phyloP scores from a whole-genome alignment of 495 filamentous ascomycete genomes.

The Penicillium odoratum region DNA sequence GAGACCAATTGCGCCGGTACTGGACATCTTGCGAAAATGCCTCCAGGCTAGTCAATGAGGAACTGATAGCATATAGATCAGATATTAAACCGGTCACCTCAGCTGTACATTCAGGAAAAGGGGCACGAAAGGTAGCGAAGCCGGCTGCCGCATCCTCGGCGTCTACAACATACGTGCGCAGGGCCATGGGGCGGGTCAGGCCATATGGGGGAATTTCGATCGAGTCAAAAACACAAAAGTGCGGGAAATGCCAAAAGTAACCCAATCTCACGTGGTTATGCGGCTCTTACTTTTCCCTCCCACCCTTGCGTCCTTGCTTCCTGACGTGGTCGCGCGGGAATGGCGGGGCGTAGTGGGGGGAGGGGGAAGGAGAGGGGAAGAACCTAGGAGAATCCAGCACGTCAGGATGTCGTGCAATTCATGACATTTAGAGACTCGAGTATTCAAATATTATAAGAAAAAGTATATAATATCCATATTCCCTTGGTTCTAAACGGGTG shows the following conservation, averaged over 20 bases:
- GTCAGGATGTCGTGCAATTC: background rate
- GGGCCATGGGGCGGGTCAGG: constrained; percentile 38
- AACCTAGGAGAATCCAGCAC: constrained; percentile 3
- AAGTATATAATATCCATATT: too few species aligned
- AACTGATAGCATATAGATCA: constrained; percentile 55
- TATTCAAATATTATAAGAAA: background rate
- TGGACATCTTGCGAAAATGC: constrained; percentile 32
- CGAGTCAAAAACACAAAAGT: constrained; percentile 9
- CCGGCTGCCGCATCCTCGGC: constrained; percentile 56
- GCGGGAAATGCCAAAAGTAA: background rate
- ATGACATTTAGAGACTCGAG: background rate
- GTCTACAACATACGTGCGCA: constrained; percentile 50
- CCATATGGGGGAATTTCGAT: constrained; percentile 23
- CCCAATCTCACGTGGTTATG: constrained; percentile 24
- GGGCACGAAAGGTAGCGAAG: constrained; percentile 50
- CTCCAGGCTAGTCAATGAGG: constrained; percentile 48
- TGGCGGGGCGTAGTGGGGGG: constrained; percentile 30
- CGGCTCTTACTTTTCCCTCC: constrained; percentile 23
- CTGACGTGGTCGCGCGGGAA: constrained; percentile 34
- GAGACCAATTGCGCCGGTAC: constrained; percentile 34
- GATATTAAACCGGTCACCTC: constrained; percentile 57
- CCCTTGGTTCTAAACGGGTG: too few species aligned
- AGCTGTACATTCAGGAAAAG: constrained; percentile 51
- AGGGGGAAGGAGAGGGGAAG: constrained; percentile 6
- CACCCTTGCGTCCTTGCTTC: constrained; percentile 17